Conservation (phyloP, 176 grass and related monocot species). For the Oryza coarctata region DNA sequence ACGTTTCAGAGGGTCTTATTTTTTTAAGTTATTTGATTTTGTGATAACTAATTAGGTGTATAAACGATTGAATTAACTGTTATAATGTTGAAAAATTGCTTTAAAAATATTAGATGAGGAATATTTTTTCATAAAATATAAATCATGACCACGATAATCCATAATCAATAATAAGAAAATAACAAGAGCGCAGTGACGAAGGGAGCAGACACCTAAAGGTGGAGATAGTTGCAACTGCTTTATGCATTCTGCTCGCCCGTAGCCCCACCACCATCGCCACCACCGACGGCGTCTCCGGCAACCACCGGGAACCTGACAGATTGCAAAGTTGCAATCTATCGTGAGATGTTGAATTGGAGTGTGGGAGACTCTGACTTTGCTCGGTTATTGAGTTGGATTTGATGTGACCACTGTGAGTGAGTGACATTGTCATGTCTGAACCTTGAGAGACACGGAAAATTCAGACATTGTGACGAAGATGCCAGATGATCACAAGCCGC, state of each 20-base stretch:
- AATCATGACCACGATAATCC: no score
- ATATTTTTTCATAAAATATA: no score
- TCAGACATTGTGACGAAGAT: not conserved
- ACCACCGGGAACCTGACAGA: not conserved
- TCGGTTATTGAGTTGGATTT: constrained; percentile 12
- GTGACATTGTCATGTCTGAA: not conserved
- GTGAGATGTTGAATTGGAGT: not conserved
- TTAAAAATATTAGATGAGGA: no score
- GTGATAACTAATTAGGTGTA: no score
- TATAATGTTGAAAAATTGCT: no score
- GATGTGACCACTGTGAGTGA: not conserved
- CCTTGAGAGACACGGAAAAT: not conserved
- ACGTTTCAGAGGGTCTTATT: no score
- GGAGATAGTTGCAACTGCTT: not conserved
- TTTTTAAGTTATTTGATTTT: no score
- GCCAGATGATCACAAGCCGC: not conserved
- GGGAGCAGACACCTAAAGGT: constrained; percentile 3
- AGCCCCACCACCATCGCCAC: constrained; percentile 32
- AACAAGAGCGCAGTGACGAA: not conserved
- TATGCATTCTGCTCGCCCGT: not conserved
- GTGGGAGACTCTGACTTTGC: not conserved
- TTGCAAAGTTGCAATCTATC: not conserved
- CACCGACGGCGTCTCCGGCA: constrained; percentile 10
- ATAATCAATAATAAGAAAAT: no score
- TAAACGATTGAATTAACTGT: no score